A percentile compares a stretch with the other conserved stretches of the same genome.
phyloP scores from a whole-genome alignment of 2,329 filamentous ascomycete species.

The Colletotrichum aenigma region DNA sequence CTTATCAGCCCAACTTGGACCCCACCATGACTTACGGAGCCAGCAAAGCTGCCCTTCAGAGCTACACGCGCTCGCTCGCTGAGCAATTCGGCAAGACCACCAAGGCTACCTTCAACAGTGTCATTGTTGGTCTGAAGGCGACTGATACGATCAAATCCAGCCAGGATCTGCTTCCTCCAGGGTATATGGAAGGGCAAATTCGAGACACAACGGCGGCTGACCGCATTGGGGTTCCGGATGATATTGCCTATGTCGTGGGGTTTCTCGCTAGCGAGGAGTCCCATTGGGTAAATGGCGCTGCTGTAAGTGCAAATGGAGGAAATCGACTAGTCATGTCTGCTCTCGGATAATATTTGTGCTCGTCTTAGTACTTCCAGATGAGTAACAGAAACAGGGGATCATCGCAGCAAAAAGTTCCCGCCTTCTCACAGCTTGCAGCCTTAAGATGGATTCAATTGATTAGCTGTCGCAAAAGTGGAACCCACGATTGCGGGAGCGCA shows the following conservation, averaged over 20 bases:
- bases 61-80: conserved; percentile 29
- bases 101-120: conserved; percentile 31
- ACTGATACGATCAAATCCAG: background rate
- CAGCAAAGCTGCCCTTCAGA: conserved; percentile 37
- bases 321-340: background rate
- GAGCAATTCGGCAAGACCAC: conserved; percentile 29
- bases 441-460: no score
- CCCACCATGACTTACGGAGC: conserved; percentile 27
- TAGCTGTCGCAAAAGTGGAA: no score
- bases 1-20: background rate
- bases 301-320: background rate
- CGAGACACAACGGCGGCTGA: background rate
- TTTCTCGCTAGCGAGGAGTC: conserved; percentile 1
- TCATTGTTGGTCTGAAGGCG: conserved; percentile 32
- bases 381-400: no score
- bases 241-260: conserved; percentile 1
- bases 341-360: background rate
- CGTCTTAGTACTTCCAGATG: no score
- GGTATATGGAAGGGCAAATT: background rate
- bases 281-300: background rate
- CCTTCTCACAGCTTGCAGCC: no score
- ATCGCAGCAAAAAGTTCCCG: no score
- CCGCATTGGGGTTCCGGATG: background rate
- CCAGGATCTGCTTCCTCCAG: background rate
- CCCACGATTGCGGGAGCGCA: no score